Evolutionary conservation across 352 stramenopile species (phyloP), one percentile per base, ranked within the genome.

Genomic region (Lagenidium sp.): DNA sequence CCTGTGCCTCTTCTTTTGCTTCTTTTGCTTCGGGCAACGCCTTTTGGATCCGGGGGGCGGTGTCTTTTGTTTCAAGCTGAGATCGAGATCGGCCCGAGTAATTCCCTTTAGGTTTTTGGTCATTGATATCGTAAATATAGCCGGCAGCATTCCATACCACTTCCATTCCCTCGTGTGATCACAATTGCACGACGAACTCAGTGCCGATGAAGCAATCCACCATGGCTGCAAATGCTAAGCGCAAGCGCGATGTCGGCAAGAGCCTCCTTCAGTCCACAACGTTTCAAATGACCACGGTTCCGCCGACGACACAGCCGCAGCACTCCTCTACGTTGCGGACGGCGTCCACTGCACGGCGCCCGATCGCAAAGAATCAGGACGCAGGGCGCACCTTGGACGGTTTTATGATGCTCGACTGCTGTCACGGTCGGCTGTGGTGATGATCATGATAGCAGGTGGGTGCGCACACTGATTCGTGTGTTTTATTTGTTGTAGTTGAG

Each of bases 341-440:
- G 28, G 22, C 23, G n/a, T 12, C 11, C 18, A 47, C 24, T 28
- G 34, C 28, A 45, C 16, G 30, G 1, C 49, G 24, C n/a, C 38
- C 16, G 26, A n/a, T 6, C 3, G 21, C 13, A 11, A 47, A 51
- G 36, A 51, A 57, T 34, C 49, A 57, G 36, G 42, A 50, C 4
- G 6, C 34, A 6, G 51, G 45, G 2, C 34, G 44, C 4, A 80
- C 65, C 11, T 55, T 91, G 10, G 75, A 92, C 29, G 79, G 79
- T 2, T 92, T 92, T 43, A 60, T 92, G 39, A 43, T 92, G 3
- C 61, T 92, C 19, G 74, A 92, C 25, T 80, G 56, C 44, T 92
- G 76, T 53, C 59, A 57, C 60, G 75, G 71, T 87, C n/a, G 16
- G 32, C 21, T n/a, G n/a, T n/a, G n/a, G n/a, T n/a, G n/a, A n/a